Base-by-base conservation (phyloP, 179 eudicot genomes). In the Drosera spatulata region DNA sequence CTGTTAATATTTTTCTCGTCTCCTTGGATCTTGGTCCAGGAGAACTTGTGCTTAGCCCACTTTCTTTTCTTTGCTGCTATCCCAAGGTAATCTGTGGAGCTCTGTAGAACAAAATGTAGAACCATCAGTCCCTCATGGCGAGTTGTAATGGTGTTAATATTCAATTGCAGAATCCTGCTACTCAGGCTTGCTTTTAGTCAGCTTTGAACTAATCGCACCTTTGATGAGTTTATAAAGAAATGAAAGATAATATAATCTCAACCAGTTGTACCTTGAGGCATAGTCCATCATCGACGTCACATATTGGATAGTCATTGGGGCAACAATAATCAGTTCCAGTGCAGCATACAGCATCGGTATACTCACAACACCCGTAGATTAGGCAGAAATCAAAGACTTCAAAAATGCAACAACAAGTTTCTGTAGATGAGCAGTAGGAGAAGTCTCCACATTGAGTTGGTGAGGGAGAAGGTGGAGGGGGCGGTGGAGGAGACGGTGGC, bases 291-390 rank as follows among this genome's bases (percentile, higher is more conserved):
- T 64, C 51, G 39, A 62, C 45, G 50, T 77, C 83, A 42, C 94
- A 86, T 70, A 83, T 64, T 40, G 89, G 94, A 66, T 81, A 83
- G 2, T 86, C 86, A 46, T 51, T 64, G 8, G 94, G 89, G 63
- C 89, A 86, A 62, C 94, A 86, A 55, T 70, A 77, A 38, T 75
- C 80, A 0, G 80, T 67, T 58, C 81, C 83, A 37, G 66, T 53
- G 55, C 94, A 86, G 63, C 94, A 86, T 9, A 86, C 94, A 41
- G 77, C 94, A 63, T 81, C 62, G 0, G 71, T 63, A 58, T 79
- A 83, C 10, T 56, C 77, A 56, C 89, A 83, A 43, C 94, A 86
- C 2, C 94, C 94, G 53, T 83, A 66, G 52, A 77, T 62, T 11
- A 86, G 48, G 61, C 89, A 86, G 15, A 47, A 62, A 44, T 70